Base-by-base conservation (phyloP, 2,329 filamentous ascomycete species). In the Drechslerella coelobrocha region DNA sequence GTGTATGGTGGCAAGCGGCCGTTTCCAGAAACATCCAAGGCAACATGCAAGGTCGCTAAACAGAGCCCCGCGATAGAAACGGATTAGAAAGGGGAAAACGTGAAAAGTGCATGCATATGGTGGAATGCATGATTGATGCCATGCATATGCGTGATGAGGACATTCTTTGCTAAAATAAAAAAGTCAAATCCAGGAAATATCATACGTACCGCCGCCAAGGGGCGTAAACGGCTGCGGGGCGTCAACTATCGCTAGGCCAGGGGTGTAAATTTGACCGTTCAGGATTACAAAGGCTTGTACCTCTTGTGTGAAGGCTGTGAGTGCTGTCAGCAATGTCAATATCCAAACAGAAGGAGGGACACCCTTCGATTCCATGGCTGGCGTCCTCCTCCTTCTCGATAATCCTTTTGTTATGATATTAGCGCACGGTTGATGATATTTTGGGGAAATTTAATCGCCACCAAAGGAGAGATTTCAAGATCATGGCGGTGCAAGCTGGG, bases 191-290 rank as follows among this genome's bases (percentile, higher is more conserved):
- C 59, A 19, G 57, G 0, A 39, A 61, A 24, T 29, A 34, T 41
- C 54, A 56, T 43, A 80, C 83, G 75, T 77, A 85, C 86, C 83
- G 78, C 86, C 86, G 71, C 86, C 86, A 34, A 88, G 77, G 0
- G 86, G 86, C 9, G 86, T 88, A 54, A 83, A 83, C 3, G 86
- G 86, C 72, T 89, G 86, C 10, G 86, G 86, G 29, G 88, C 83
- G 78, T 89, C 84, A 34, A 90, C 79, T 61, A 90, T 84, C 23
- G 83, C 87, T 61, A 90, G 83, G 0, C 88, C 88, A 0, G 88
- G 87, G 0, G 88, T 90, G 75, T 84, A 89, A 59, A 90, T 84
- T 74, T 90, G 86, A 14, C 88, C 88, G 73, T 85, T 85, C 21
- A 85, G 78, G 55, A 86, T 83, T 19, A 83, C 85, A 74, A 88